phyloP scores from a whole-genome alignment of 176 grass and related monocot species.

The Eremochloa ophiuroides region DNA sequence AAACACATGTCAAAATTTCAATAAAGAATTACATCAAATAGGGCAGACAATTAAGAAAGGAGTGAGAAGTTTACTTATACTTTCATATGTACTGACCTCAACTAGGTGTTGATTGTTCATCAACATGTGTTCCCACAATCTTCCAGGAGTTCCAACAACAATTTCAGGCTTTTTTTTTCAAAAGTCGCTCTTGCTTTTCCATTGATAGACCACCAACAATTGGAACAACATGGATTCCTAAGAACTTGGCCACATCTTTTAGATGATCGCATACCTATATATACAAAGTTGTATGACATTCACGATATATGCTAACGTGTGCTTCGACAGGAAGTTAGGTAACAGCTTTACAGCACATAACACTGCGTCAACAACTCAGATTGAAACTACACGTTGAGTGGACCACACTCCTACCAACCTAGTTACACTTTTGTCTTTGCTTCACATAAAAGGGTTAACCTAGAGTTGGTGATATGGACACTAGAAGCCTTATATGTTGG shows the following conservation, averaged over 20 bases:
- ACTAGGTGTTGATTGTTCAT: slow-evolving; percentile 64
- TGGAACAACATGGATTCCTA: slow-evolving; percentile 68
- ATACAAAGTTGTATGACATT: neutral
- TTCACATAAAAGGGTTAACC: neutral
- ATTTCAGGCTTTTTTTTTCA: slow-evolving; percentile 77
- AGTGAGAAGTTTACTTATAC: neutral
- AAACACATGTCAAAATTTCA: too few relatives aligned
- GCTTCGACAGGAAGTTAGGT: neutral
- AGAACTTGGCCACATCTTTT: slow-evolving; percentile 63
- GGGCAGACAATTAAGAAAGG: neutral
- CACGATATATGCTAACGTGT: neutral
- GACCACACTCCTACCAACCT: neutral
- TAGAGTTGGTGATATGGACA: neutral
- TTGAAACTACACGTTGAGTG: neutral
- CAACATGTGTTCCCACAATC: slow-evolving; percentile 95
- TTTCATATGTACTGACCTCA: slow-evolving; percentile 52
- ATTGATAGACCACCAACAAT: slow-evolving; percentile 90
- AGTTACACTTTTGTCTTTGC: neutral
- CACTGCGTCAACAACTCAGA: neutral
- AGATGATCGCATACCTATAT: slow-evolving; percentile 87
- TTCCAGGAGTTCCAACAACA: slow-evolving; percentile 92
- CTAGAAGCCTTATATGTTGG: neutral
- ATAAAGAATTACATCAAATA: neutral
- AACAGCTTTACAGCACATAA: neutral
- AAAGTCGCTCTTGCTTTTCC: slow-evolving; percentile 90